Conservation (phyloP, 441 rosid genomes). For the Populus hybrid region DNA sequence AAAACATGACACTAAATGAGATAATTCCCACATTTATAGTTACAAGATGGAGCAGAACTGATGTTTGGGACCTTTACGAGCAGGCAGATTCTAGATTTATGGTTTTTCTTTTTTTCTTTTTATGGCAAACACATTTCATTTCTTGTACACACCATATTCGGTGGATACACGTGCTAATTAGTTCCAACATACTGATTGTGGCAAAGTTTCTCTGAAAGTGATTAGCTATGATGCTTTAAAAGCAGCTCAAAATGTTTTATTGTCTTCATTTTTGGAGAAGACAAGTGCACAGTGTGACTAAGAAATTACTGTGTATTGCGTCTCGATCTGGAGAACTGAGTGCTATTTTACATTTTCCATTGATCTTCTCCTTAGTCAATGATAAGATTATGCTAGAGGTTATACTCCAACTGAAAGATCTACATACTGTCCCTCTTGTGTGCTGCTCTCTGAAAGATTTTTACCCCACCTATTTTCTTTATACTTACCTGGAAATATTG, state of each 20-base stretch:
- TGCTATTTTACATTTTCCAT: background rate
- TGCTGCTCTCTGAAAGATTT: background rate
- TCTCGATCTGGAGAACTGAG: background rate
- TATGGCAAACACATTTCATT: background rate
- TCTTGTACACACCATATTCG: background rate
- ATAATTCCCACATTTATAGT: background rate
- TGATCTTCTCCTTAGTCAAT: background rate
- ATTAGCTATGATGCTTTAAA: background rate
- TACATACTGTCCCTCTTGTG: background rate
- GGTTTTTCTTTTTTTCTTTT: background rate
- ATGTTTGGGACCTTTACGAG: background rate
- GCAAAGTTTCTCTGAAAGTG: background rate
- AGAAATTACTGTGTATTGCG: background rate
- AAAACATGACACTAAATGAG: background rate
- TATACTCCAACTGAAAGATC: background rate
- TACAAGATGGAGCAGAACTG: background rate
- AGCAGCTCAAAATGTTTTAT: background rate
- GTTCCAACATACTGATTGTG: background rate
- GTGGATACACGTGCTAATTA: background rate
- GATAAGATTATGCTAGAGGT: background rate
- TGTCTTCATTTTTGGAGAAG: background rate
- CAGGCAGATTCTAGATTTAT: background rate
- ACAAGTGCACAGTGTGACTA: background rate
- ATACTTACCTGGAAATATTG: background rate
- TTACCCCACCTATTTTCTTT: background rate